These are phyloP conservation scores for Tetrahymena borealis DNA, from an alignment of 73 alveolate species.

Conservation along the genomic window DNA sequence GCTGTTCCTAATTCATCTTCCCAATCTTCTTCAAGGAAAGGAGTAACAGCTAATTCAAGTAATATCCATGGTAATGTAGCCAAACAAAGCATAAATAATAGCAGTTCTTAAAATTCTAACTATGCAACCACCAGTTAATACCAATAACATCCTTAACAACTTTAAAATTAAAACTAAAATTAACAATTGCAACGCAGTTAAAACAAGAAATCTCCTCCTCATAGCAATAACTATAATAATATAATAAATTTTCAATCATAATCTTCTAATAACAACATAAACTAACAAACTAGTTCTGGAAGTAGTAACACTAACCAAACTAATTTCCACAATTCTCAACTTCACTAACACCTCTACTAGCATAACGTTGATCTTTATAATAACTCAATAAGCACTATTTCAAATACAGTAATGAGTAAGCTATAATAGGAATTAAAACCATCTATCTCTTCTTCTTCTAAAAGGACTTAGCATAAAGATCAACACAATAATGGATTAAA, in stretches of 20 bases:
- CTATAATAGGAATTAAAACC: not conserved
- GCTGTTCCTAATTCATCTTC: not conserved
- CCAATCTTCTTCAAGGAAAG: not conserved
- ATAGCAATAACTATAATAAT: not conserved
- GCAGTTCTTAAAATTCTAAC: not conserved
- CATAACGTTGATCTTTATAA: not conserved
- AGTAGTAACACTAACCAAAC: not conserved
- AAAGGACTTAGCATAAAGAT: not conserved
- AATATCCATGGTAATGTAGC: not conserved
- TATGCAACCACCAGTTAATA: not conserved
- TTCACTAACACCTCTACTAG: not conserved
- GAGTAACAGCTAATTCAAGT: not conserved
- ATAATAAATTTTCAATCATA: not conserved
- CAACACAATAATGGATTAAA: not conserved
- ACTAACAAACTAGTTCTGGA: not conserved
- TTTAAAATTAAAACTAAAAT: not conserved
- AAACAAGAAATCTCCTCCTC: not conserved
- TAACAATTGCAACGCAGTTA: not conserved
- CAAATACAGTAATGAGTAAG: not conserved
- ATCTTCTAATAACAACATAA: not conserved
- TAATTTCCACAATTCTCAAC: not conserved
- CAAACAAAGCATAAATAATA: not conserved
- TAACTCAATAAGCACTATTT: not conserved
- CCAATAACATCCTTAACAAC: too few species aligned
- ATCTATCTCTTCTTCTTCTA: not conserved